phyloP scores from a whole-genome alignment of 306 rosid genomes.

The Quercus aquifolioides region DNA sequence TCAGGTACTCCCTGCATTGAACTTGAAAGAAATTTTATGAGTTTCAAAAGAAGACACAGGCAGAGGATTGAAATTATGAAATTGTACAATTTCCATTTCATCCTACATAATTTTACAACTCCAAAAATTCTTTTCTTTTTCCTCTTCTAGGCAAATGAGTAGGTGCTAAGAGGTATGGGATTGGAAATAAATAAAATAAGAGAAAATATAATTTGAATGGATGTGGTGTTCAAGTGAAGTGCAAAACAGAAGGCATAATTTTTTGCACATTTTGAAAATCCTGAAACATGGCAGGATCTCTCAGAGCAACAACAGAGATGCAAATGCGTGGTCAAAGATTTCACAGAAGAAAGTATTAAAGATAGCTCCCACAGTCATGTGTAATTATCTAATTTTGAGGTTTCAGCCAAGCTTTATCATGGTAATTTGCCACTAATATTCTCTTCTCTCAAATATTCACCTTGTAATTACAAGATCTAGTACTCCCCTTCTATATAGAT shows the following conservation, averaged over 20 bases:
- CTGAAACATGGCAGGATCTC: constrained; percentile 67
- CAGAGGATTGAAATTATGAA: background rate
- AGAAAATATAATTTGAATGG: background rate
- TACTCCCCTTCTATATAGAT: constrained; percentile 31
- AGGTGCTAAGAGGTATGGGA: background rate
- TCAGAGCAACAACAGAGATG: constrained; percentile 68
- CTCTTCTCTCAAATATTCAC: constrained; percentile 4
- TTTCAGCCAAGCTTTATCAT: constrained; percentile 26
- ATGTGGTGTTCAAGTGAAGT: background rate
- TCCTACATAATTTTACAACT: background rate
- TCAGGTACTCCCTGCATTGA: constrained; percentile 48
- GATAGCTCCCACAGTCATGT: constrained; percentile 15
- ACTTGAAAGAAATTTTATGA: background rate
- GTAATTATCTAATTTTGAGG: constrained; percentile 32
- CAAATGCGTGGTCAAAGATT: constrained; percentile 56
- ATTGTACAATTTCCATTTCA: background rate
- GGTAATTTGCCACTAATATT: constrained; percentile 7
- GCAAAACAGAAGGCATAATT: background rate
- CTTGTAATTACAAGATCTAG: constrained; percentile 26
- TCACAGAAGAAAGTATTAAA: constrained; percentile 20
- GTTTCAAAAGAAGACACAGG: background rate
- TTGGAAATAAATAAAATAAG: background rate
- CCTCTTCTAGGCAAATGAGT: background rate
- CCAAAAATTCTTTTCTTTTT: background rate
- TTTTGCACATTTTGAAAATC: background rate